Conservation (phyloP, 2,329 filamentous ascomycete genomes). For the Tetracladium maxilliforme region DNA sequence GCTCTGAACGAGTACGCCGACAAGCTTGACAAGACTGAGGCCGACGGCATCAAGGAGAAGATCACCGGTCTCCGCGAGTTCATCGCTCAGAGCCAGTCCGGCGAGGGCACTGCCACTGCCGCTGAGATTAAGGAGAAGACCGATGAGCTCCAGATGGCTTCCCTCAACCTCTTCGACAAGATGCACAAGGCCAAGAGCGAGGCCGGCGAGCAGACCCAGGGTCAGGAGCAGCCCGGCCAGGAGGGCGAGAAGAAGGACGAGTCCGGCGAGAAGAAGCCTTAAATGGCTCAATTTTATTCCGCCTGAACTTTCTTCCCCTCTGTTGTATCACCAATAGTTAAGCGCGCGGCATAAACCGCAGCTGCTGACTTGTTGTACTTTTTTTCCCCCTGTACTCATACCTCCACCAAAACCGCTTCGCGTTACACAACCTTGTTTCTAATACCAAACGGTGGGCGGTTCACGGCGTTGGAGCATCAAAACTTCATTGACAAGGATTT, state of each 20-base stretch:
- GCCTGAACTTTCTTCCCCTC: no score
- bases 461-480: no score
- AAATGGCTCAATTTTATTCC: slow-evolving; percentile 23
- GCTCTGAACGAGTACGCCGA: slow-evolving; percentile 93
- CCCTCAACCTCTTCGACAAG: slow-evolving; percentile 96
- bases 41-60: slow-evolving; percentile 88
- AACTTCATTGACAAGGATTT: no score
- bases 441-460: no score
- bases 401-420: no score
- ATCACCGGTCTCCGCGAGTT: slow-evolving; percentile 74
- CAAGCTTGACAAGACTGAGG: slow-evolving; percentile 92
- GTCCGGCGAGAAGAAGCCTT: slow-evolving; percentile 51
- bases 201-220: slow-evolving; percentile 36
- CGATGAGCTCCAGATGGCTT: slow-evolving; percentile 91
- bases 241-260: slow-evolving; percentile 66
- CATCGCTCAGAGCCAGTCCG: slow-evolving; percentile 86
- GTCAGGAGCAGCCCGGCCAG: slow-evolving; percentile 16
- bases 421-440: no score
- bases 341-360: no score
- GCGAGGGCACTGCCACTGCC: slow-evolving; percentile 73
- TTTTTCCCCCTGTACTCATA: no score
- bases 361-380: no score
- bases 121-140: slow-evolving; percentile 97
- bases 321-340: no score
- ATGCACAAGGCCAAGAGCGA: slow-evolving; percentile 92